phyloP scores from a whole-genome alignment of 768 basidiomycete species.

The Lactarius trivialis region DNA sequence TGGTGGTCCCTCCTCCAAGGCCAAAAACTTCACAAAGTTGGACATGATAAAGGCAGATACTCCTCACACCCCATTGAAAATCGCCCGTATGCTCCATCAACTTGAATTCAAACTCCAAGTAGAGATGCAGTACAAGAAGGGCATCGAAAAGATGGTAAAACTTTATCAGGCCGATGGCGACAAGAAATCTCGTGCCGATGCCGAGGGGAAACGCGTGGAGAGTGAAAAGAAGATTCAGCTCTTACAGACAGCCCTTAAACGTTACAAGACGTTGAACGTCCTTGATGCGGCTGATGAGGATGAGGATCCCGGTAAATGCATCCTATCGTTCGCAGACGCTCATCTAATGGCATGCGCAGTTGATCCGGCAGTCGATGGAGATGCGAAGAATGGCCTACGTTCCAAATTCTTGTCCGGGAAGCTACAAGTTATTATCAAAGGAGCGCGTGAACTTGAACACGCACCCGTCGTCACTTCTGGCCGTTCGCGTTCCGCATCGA shows the following conservation, averaged over 20 bases:
- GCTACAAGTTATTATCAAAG: constrained; percentile 79
- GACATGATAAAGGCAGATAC: constrained; percentile 98
- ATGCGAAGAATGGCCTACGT: constrained; percentile 88
- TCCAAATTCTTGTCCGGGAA: constrained; percentile 93
- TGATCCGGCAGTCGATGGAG: constrained; percentile 43
- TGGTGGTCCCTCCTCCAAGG: constrained; percentile 37
- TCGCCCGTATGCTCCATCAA: constrained; percentile 96
- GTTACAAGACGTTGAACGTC: constrained; percentile 93
- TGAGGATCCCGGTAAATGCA: constrained; percentile 58
- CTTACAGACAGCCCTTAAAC: constrained; percentile 83
- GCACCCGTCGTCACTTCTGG: constrained; percentile 62
- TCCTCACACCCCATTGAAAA: constrained; percentile 91
- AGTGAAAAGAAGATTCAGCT: constrained; percentile 96
- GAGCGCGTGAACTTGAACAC: constrained; percentile 92
- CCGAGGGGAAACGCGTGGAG: constrained; percentile 89
- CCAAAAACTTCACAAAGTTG: constrained; percentile 72
- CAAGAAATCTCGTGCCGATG: constrained; percentile 90
- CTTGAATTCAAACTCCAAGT: constrained; percentile 99
- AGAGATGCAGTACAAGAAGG: constrained; percentile 95
- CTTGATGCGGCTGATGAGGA: constrained; percentile 80
- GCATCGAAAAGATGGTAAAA: constrained; percentile 98
- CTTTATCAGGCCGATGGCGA: constrained; percentile 95
- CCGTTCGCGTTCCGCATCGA: constrained; percentile 70
- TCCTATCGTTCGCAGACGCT: not conserved
- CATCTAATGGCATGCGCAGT: constrained; percentile 13